A percentile compares a stretch with the other conserved stretches of the same genome.
These are phyloP conservation scores for Chaetomium fimeti DNA, from an alignment of 495 filamentous ascomycete genomes.

Conservation along the genomic window DNA sequence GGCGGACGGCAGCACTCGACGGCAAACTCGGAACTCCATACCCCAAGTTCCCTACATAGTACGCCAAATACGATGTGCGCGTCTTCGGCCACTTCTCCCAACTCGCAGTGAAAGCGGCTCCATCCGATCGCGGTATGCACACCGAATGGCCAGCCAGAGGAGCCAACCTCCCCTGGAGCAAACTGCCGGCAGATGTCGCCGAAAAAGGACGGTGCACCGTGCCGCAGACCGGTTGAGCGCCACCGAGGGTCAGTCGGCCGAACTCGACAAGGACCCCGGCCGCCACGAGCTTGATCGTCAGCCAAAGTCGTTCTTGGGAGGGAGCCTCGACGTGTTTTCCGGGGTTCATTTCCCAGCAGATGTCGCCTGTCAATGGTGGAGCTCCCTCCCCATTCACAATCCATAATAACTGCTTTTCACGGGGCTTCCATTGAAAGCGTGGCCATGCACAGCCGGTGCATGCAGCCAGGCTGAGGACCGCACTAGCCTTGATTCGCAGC, in stretches of 20 bases:
- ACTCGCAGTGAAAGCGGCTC: neutral
- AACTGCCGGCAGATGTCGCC: slow-evolving; percentile 13
- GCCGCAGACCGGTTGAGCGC: slow-evolving; percentile 6
- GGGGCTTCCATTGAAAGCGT: neutral
- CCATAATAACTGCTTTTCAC: no score
- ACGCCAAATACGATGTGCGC: neutral
- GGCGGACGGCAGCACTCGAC: no score
- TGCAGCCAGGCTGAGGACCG: neutral
- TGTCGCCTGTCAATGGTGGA: neutral
- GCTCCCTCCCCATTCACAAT: no score
- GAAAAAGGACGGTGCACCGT: neutral
- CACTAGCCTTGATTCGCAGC: neutral
- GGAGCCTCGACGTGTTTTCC: neutral
- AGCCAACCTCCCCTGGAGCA: neutral
- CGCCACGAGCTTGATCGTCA: neutral
- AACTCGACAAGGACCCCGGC: neutral
- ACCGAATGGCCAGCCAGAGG: neutral
- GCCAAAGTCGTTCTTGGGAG: neutral
- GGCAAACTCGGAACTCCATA: neutral
- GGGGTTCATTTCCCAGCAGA: neutral
- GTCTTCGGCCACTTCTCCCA: neutral
- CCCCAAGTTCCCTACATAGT: no score
- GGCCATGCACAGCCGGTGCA: neutral
- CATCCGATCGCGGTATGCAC: neutral
- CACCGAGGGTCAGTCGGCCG: neutral